These are phyloP conservation scores for Aspergillus vadensis DNA, from an alignment of 2,329 filamentous ascomycete genomes.

Conservation along the genomic window DNA sequence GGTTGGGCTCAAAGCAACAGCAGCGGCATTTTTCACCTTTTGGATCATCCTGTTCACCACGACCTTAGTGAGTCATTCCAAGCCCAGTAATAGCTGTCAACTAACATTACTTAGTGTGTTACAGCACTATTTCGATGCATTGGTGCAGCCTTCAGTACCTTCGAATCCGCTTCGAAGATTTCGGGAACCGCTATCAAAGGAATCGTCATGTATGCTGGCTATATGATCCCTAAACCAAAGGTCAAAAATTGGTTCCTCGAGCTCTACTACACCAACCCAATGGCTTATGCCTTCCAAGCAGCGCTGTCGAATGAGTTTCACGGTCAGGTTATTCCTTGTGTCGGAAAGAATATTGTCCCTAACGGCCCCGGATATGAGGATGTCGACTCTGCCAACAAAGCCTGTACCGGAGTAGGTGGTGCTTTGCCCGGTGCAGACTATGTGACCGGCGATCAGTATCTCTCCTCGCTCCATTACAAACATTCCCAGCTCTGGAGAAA, in stretches of 20 bases:
- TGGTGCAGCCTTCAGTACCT: slow-evolving; percentile 56
- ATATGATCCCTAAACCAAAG: slow-evolving; percentile 43
- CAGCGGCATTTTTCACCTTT: slow-evolving; percentile 61
- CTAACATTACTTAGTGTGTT: slow-evolving; percentile 43
- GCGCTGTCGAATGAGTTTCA: slow-evolving; percentile 36
- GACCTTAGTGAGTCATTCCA: slow-evolving; percentile 46
- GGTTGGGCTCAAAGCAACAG: slow-evolving; percentile 55
- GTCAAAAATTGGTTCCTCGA: slow-evolving; percentile 56
- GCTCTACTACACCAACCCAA: slow-evolving; percentile 35
- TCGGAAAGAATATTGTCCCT: slow-evolving; percentile 33
- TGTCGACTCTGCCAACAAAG: slow-evolving; percentile 21
- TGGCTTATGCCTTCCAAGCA: slow-evolving; percentile 36
- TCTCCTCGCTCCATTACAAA: slow-evolving; percentile 55
- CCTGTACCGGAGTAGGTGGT: slow-evolving; percentile 61
- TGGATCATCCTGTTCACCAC: slow-evolving; percentile 54
- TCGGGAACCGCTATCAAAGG: slow-evolving; percentile 34
- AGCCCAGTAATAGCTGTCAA: slow-evolving; percentile 5
- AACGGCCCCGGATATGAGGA: slow-evolving; percentile 29
- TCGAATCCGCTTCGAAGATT: slow-evolving; percentile 59
- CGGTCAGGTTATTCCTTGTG: slow-evolving; percentile 29
- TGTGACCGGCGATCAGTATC: slow-evolving; percentile 59
- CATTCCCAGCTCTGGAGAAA: slow-evolving; percentile 58
- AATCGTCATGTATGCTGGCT: slow-evolving; percentile 40
- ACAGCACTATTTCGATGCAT: slow-evolving; percentile 58
- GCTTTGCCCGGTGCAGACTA: slow-evolving; percentile 50